Conservation (phyloP, 73 alveolate genomes). For the Blepharisma japonicum region DNA sequence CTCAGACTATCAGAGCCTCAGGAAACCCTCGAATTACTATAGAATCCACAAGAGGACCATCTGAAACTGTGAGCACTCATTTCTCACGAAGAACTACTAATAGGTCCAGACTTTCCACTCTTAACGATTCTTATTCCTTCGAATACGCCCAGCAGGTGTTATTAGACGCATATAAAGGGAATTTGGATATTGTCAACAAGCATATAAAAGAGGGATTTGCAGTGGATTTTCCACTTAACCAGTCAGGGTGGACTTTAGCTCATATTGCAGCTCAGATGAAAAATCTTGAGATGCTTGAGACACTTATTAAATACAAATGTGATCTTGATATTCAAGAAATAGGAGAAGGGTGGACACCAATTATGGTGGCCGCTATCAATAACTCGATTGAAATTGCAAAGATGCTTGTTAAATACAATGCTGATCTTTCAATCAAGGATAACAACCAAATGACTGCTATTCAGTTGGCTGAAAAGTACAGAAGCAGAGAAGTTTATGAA, state of each 20-base stretch:
- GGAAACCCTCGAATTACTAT: too few relatives aligned
- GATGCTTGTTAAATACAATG: not conserved
- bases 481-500: too few relatives aligned
- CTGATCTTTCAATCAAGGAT: not conserved
- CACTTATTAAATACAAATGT: not conserved
- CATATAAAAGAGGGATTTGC: not conserved
- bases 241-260: constrained; percentile 1
- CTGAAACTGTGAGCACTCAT: too few relatives aligned
- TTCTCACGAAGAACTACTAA: too few relatives aligned
- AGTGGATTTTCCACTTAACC: constrained; percentile 5
- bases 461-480: not conserved
- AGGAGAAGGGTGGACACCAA: constrained; percentile 10
- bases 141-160: not conserved
- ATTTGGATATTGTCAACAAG: not conserved
- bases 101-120: too few relatives aligned
- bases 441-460: not conserved
- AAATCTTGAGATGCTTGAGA: not conserved
- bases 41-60: too few relatives aligned
- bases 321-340: not conserved
- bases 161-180: not conserved
- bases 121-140: too few relatives aligned
- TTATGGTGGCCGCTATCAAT: constrained; percentile 3
- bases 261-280: not conserved
- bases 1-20: too few relatives aligned
- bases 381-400: not conserved